phyloP scores from a whole-genome alignment of 2,329 filamentous ascomycete species.

The Zelopaecilomyces penicillatus region DNA sequence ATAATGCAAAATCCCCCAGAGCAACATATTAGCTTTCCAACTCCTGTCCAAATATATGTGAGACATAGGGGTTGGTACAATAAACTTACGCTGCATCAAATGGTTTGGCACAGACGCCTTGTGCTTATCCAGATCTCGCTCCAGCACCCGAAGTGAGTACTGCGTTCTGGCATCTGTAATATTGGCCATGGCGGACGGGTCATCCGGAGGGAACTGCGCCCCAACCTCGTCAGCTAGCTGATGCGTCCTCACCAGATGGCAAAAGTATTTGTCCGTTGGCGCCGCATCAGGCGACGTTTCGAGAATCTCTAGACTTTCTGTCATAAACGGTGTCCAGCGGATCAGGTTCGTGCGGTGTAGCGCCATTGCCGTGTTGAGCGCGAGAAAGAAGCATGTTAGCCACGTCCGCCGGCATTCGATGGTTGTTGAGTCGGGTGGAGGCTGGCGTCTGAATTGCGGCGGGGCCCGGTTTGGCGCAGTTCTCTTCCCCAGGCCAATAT shows the following conservation, averaged over 20 bases:
- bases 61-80: too few species aligned
- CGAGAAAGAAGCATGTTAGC: conserved; percentile 51
- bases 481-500: conserved; percentile 62
- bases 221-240: conserved; percentile 61
- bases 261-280: conserved; percentile 49
- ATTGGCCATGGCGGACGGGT: conserved; percentile 44
- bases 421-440: conserved; percentile 42
- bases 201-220: conserved; percentile 58
- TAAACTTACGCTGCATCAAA: conserved; percentile 45
- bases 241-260: conserved; percentile 51
- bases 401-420: conserved; percentile 50
- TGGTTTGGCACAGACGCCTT: conserved; percentile 43
- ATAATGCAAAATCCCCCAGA: neutral
- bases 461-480: conserved; percentile 9
- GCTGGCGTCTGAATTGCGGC: conserved; percentile 31
- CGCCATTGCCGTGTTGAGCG: conserved; percentile 52
- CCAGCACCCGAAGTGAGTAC: conserved; percentile 55
- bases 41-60: too few species aligned
- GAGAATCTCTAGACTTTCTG: conserved; percentile 49
- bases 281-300: conserved; percentile 45
- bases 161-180: conserved; percentile 57
- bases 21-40: too few species aligned
- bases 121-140: conserved; percentile 56
- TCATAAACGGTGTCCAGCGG: conserved; percentile 52
- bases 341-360: conserved; percentile 53